Percentiles rank a stretch among this genome's conserved stretches.
Evolutionary conservation across 805 yeast species (phyloP).

Genomic region (Yarrowia sp.): DNA sequence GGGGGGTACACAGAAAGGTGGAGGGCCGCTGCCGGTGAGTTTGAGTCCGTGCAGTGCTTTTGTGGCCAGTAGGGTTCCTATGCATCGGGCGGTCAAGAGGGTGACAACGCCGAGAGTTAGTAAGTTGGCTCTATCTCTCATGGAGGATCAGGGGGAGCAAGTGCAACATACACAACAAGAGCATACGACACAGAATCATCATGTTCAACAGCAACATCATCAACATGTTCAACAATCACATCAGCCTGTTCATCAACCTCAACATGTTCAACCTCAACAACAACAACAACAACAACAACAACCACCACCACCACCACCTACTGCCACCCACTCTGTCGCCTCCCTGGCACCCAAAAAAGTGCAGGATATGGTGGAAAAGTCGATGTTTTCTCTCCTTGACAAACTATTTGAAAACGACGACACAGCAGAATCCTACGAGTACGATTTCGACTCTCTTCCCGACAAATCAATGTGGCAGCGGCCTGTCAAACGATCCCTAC

Average conservation of each 20-base stretch:
- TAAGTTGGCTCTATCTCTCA: not conserved
- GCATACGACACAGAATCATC: not conserved
- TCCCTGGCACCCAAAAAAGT: slow-evolving; percentile 1
- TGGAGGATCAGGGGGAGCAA: not conserved
- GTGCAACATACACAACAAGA: not conserved
- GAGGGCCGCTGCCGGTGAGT: not conserved
- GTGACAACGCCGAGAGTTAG: not conserved
- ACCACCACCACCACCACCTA: not conserved
- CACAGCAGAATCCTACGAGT: slow-evolving; percentile 1
- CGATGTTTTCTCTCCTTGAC: not conserved
- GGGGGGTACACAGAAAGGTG: not conserved
- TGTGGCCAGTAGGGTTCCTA: not conserved
- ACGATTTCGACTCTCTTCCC: slow-evolving; percentile 6
- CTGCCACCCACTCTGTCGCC: slow-evolving; percentile 2
- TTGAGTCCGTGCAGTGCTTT: not conserved
- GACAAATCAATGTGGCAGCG: not conserved
- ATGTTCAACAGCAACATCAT: not conserved
- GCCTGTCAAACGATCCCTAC: not conserved
- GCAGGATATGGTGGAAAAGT: slow-evolving; percentile 8
- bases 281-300: not conserved
- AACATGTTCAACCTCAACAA: not conserved
- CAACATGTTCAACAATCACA: not conserved
- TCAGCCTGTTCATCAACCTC: too few species aligned
- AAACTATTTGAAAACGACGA: slow-evolving; percentile 4
- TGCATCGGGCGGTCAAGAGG: not conserved